Conservation (phyloP, 768 basidiomycete genomes). For the Mycena albidolilacea region DNA sequence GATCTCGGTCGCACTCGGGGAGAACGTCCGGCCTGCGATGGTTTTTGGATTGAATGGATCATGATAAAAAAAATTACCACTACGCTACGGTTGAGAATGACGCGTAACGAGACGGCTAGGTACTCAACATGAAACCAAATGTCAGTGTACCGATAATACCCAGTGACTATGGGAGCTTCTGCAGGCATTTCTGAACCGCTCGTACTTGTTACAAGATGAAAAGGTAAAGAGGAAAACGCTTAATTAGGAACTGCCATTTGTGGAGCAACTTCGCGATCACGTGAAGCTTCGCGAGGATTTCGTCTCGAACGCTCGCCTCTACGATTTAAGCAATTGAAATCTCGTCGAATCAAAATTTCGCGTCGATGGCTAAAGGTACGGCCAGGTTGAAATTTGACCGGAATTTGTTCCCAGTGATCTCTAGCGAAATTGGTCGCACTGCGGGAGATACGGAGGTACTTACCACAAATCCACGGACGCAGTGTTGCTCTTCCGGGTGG, state of each 20-base stretch:
- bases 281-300: background rate
- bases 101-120: background rate
- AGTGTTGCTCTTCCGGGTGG: too few relatives aligned
- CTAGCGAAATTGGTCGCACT: too few relatives aligned
- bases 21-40: constrained; percentile 67
- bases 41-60: constrained; percentile 3
- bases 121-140: constrained; percentile 82
- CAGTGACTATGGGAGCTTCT: constrained; percentile 64
- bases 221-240: background rate
- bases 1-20: constrained; percentile 69
- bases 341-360: too few relatives aligned
- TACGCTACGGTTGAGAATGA: background rate
- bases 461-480: too few relatives aligned
- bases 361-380: too few relatives aligned
- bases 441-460: too few relatives aligned
- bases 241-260: background rate
- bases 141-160: constrained; percentile 88
- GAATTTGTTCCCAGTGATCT: too few relatives aligned
- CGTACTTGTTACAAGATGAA: background rate
- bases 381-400: too few relatives aligned
- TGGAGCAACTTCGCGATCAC: background rate
- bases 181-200: background rate
- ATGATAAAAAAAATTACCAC: constrained; percentile 13
- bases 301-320: too few relatives aligned
- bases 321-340: too few relatives aligned